Evolutionary conservation across 1,139 yeast genomes (phyloP), one percentile per base, ranked within the genome.

Genomic region (Protomyces arabidopsidicola): DNA sequence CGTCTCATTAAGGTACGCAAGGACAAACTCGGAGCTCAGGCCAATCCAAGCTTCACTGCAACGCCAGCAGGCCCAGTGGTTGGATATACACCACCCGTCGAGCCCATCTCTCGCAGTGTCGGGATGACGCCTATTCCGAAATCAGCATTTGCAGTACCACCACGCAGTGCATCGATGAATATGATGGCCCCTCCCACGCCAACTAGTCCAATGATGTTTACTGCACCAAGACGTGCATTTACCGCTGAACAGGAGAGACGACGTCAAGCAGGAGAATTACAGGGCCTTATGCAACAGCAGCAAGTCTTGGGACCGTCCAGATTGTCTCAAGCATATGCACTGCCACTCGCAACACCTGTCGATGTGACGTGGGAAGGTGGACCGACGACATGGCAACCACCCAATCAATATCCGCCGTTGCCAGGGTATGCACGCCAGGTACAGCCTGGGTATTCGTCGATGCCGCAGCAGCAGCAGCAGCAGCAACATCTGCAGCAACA

Each of bases 1-100:
- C 77, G 90, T 36, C 75, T 76, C 24, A 75, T 86, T 55, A 83
- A 85, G 1, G 89, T 86, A 1, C 77, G 89, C 34, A 82, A 76
- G 68, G 89, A 85, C 69, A 76, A 42, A 12, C 56, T 58, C 34
- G 62, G 62, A 5, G 56, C 48, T n/a, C 12, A 56, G 22, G 55
- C 55, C n/a, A 55, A 35, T 20, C 9, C 45, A 16, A 34, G 35
- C 31, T 10, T 27, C 10, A n/a, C 48, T 20, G 50, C 34, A 18
- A 24, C 27, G 10, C 31, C 45, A 20, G 10, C 31, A 24, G 18
- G 31, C 6, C 31, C 31, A 27, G 31, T 27, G 8, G 6, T 1
- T 4, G 31, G 31, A 8, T 27, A 27, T 27, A 27, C 31, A 2
- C 31, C 8, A 27, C 31, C 31, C 31, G 31, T 12, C 9, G 53